Evolutionary conservation across 371 early-diverging fungal genomes (phyloP).

Genomic region (Mortierella polycephala): DNA sequence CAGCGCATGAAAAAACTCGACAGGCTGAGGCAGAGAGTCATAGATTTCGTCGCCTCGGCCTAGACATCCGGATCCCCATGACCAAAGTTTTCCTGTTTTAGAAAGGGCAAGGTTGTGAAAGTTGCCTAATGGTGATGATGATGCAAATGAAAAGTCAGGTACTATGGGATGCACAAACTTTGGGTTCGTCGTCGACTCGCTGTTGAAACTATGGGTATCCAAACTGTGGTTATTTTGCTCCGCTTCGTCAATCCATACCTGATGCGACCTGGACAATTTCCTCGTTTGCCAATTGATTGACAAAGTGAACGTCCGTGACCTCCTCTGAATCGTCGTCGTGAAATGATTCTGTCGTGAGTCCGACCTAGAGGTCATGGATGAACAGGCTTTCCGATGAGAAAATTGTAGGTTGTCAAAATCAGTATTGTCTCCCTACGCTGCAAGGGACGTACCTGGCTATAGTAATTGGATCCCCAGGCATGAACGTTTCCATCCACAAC

Average conservation of each 20-base stretch:
- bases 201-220: too few species aligned
- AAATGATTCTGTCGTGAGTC: conserved; percentile 50
- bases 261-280: conserved; percentile 51
- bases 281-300: conserved; percentile 46
- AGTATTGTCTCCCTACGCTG: too few species aligned
- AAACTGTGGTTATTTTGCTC: conserved; percentile 2
- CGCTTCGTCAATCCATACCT: conserved; percentile 18
- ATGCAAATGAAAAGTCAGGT: not conserved
- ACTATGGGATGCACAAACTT: not conserved
- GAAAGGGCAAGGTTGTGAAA: conserved; percentile 52
- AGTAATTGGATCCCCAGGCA: conserved; percentile 54
- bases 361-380: conserved; percentile 18
- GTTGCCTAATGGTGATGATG: conserved; percentile 20
- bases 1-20: conserved; percentile 52
- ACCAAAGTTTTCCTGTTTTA: conserved; percentile 50
- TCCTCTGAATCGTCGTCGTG: conserved; percentile 55
- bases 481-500: conserved; percentile 52
- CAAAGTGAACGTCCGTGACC: conserved; percentile 48
- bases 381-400: too few species aligned
- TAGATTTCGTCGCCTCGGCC: conserved; percentile 53
- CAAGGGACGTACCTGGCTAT: conserved; percentile 30
- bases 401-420: too few species aligned
- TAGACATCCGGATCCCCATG: conserved; percentile 53
- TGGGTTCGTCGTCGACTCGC: not conserved
- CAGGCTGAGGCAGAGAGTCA: conserved; percentile 51